phyloP scores from a whole-genome alignment of 495 filamentous ascomycete species.

The Hyaloscypha finlandica region DNA sequence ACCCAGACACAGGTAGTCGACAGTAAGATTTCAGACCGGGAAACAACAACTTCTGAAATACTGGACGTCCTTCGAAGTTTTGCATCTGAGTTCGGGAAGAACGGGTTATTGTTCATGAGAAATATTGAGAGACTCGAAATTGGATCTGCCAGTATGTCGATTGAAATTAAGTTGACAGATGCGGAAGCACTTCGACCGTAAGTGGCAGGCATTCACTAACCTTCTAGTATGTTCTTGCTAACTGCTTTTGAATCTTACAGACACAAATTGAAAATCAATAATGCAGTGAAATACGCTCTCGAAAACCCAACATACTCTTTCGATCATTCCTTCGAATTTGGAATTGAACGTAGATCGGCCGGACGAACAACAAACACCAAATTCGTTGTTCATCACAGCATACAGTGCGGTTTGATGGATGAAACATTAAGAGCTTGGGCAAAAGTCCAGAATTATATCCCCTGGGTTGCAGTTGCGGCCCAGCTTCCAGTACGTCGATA shows the following conservation, averaged over 20 bases:
- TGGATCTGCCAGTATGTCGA: slow-evolving; percentile 26
- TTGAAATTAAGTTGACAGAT: slow-evolving; percentile 28
- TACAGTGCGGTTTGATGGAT: slow-evolving; percentile 25
- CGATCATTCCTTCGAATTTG: slow-evolving; percentile 26
- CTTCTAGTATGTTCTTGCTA: slow-evolving; percentile 12
- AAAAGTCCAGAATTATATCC: slow-evolving; percentile 38
- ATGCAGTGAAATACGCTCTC: slow-evolving; percentile 17
- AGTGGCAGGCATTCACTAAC: slow-evolving; percentile 1
- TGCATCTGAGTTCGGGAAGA: slow-evolving; percentile 36
- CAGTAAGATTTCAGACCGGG: slow-evolving; percentile 35
- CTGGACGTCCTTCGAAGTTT: slow-evolving; percentile 37
- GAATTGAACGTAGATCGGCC: slow-evolving; percentile 14
- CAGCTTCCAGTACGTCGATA: slow-evolving; percentile 32
- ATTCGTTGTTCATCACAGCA: slow-evolving; percentile 37
- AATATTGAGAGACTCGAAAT: slow-evolving; percentile 38
- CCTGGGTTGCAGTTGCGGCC: slow-evolving; percentile 44
- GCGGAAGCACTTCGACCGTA: slow-evolving; percentile 22
- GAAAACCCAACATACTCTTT: slow-evolving; percentile 15
- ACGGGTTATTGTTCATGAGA: slow-evolving; percentile 41
- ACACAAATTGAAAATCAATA: slow-evolving; percentile 23
- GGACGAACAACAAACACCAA: slow-evolving; percentile 6
- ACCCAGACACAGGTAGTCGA: slow-evolving; percentile 34
- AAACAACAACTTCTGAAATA: slow-evolving; percentile 33
- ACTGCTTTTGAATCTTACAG: slow-evolving; percentile 13
- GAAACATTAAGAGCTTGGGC: slow-evolving; percentile 37